A percentile compares a stretch with the other conserved stretches of the same genome.
These are phyloP conservation scores for Dalbergia oliveri DNA, from an alignment of 306 rosid genomes.

Conservation along the genomic window DNA sequence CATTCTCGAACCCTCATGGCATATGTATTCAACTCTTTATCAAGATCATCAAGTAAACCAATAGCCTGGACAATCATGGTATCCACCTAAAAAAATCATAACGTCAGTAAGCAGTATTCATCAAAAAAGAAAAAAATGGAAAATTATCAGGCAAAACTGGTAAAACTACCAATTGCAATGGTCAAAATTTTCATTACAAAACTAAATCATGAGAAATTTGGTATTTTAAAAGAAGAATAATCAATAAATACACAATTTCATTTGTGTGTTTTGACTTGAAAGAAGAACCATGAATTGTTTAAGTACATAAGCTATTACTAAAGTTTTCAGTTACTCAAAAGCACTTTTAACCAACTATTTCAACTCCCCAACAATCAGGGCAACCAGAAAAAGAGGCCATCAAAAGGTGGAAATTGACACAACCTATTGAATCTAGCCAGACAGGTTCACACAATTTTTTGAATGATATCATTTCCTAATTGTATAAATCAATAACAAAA, in stretches of 20 bases:
- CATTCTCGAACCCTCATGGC: conserved; percentile 99
- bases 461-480: neutral
- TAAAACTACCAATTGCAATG: neutral
- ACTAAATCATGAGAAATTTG: neutral
- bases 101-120: neutral
- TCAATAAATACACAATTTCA: neutral
- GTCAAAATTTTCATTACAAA: neutral
- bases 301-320: neutral
- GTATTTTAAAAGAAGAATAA: neutral
- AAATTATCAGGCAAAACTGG: neutral
- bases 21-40: conserved; percentile 91
- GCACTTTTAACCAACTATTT: neutral
- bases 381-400: neutral
- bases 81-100: conserved; percentile 68
- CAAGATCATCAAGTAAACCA: conserved; percentile 97
- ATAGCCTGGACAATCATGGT: conserved; percentile 98
- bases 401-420: neutral
- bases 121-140: neutral
- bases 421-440: neutral
- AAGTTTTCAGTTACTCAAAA: neutral
- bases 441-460: neutral
- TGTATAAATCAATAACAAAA: neutral
- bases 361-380: neutral
- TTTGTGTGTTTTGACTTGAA: neutral
- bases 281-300: neutral